Base-by-base conservation (phyloP, 768 basidiomycete genomes). In the Lactarius tabidus region DNA sequence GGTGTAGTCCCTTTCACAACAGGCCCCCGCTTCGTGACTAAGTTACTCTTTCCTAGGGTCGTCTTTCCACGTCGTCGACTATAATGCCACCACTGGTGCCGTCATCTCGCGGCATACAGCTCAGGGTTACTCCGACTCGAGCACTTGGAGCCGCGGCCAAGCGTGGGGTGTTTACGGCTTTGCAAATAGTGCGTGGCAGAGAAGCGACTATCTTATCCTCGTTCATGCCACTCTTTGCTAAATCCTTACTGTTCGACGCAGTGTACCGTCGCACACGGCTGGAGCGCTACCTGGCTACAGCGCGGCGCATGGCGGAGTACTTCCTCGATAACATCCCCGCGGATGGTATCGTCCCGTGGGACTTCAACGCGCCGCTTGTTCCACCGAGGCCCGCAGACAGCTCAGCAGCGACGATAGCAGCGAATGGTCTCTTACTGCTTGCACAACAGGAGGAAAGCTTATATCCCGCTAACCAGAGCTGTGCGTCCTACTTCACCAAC, bases 111-210 rank as follows among this genome's bases (percentile, higher is more conserved):
- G 79, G 70, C 75, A 79, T 56, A 89, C 89, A 1, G 73, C 79
- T 0, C 88, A 90, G 71, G 88, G 88, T 0, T 89, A 79, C 70
- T 77, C 86, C 26, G 80, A 88, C 31, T 60, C 45, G 45, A 89
- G 86, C 72, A 90, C 89, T 8, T 90, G 89, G 89, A 82, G 85
- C 54, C 83, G 89, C 35, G 88, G 88, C 9, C 85, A 91, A 72
- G 82, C 84, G 17, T 90, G 88, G 88, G 88, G 80, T 2, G 80
- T 89, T 33, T 86, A 85, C 67, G 87, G 87, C 0, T 90, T 84
- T 71, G 82, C 86, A 0, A 87, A 85, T 70, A 87, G 88, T 88
- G 68, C 38, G 85, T 76, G 45, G 14, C 45, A 26, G 23, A 48
- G 6, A 45, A 60, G 6, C 18, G 52, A 29, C 17, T 20, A 33